These are phyloP conservation scores for Kingdonia uniflora DNA, from an alignment of 164 flowering plant genomes.

Conservation along the genomic window DNA sequence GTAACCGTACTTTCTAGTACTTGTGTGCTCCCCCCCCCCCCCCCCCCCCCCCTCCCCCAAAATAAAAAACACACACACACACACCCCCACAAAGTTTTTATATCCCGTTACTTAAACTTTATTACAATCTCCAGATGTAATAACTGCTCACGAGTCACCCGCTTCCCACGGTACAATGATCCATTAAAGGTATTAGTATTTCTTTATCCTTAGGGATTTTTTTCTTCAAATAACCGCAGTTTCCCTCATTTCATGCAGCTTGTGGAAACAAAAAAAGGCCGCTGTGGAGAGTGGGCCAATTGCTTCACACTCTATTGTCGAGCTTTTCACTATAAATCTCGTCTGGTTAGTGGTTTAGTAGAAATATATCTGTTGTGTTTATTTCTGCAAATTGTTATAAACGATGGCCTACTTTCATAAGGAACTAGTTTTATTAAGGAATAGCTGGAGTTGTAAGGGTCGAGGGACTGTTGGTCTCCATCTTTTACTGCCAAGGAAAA, in stretches of 20 bases:
- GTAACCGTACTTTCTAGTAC: no score
- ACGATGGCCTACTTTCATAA: no score
- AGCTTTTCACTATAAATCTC: conserved; percentile 84
- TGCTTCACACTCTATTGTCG: conserved; percentile 96
- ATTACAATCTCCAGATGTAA: conserved; percentile 42
- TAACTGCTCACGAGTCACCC: conserved; percentile 51
- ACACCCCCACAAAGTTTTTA: no score
- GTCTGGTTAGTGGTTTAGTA: conserved; percentile 51
- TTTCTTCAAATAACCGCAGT: conserved; percentile 1
- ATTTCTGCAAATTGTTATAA: no score
- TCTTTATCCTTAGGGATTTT: conserved; percentile 6
- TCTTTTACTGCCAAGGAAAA: no score
- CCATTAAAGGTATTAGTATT: conserved; percentile 60
- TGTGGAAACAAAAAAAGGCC: conserved; percentile 82
- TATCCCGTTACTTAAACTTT: conserved; percentile 3
- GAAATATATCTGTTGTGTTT: background rate
- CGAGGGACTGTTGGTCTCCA: no score
- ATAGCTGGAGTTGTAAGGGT: no score
- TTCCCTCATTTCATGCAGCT: conserved; percentile 41
- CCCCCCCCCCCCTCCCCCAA: no score
- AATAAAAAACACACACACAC: no score
- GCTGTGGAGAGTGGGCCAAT: conserved; percentile 99
- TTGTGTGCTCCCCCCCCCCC: no score
- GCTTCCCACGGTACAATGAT: conserved; percentile 95
- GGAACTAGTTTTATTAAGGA: no score